Evolutionary conservation across 768 basidiomycete species (phyloP).

Genomic region (Tubosaeta sp.): DNA sequence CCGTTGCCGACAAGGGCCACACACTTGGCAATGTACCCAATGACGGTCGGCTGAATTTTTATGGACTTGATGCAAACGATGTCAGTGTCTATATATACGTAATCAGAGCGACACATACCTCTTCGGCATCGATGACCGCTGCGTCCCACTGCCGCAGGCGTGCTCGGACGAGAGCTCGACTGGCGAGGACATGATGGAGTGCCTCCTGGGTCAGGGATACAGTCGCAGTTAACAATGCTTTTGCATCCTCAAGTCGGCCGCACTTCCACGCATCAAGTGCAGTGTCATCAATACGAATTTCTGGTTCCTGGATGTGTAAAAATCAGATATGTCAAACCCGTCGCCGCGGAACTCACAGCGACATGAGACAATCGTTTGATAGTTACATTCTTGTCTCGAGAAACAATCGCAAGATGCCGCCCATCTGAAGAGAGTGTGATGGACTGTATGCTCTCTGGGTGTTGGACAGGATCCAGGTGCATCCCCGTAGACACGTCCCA

Average conservation of each 20-base stretch:
- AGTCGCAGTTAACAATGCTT: background rate
- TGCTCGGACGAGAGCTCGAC: slow-evolving; percentile 1
- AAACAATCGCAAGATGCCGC: too few relatives aligned
- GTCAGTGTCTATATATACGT: background rate
- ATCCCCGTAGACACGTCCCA: background rate
- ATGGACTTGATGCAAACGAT: background rate
- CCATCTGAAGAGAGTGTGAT: too few relatives aligned
- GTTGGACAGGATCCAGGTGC: background rate
- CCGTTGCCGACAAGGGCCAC: background rate
- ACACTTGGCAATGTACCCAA: slow-evolving; percentile 5
- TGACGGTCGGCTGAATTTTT: background rate
- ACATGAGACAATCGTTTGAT: background rate
- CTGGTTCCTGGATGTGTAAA: background rate
- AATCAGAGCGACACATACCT: background rate
- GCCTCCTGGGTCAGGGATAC: background rate
- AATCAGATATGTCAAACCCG: background rate
- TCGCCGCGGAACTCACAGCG: background rate
- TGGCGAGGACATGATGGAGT: background rate
- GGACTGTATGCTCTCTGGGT: background rate
- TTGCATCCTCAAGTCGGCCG: background rate
- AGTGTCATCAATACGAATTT: background rate
- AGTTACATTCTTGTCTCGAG: background rate
- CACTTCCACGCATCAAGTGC: background rate
- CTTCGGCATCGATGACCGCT: slow-evolving; percentile 3
- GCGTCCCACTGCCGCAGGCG: slow-evolving; percentile 2